Percentiles rank a stretch among this genome's conserved stretches.
These are phyloP conservation scores for Fraxinus platypoda DNA, from an alignment of 305 asterid species.

Conservation along the genomic window DNA sequence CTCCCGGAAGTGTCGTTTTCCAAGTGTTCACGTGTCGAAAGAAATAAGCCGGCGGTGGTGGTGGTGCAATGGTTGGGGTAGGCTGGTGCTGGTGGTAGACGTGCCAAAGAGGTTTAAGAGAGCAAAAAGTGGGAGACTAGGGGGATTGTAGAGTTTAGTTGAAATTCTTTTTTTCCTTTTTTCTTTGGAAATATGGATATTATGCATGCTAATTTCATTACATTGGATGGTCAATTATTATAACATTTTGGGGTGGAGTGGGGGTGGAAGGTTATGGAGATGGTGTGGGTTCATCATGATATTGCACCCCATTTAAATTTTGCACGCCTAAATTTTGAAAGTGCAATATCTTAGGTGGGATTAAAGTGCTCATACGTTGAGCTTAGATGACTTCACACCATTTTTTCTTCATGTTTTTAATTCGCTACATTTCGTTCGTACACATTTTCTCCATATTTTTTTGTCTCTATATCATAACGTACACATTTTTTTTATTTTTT, in stretches of 20 bases:
- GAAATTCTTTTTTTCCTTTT: constrained; percentile 31
- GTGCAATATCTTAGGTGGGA: constrained; percentile 45
- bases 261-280: constrained; percentile 27
- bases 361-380: constrained; percentile 26
- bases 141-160: constrained; percentile 45
- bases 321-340: constrained; percentile 72
- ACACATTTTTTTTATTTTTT: background rate
- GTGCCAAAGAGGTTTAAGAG: constrained; percentile 27
- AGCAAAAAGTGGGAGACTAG: constrained; percentile 26
- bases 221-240: constrained; percentile 38
- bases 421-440: background rate
- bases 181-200: constrained; percentile 35
- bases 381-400: background rate
- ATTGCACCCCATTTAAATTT: constrained; percentile 79
- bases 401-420: background rate
- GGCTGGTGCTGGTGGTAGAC: constrained; percentile 10
- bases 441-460: background rate
- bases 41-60: constrained; percentile 28
- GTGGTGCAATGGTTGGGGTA: constrained; percentile 5
- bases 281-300: constrained; percentile 66
- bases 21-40: constrained; percentile 64
- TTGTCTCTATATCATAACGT: background rate
- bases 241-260: constrained; percentile 46
- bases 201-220: constrained; percentile 56
- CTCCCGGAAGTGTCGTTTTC: constrained; percentile 56